These are phyloP conservation scores for Eucalyptus brandiana DNA, from an alignment of 345 rosid genomes.

Conservation along the genomic window DNA sequence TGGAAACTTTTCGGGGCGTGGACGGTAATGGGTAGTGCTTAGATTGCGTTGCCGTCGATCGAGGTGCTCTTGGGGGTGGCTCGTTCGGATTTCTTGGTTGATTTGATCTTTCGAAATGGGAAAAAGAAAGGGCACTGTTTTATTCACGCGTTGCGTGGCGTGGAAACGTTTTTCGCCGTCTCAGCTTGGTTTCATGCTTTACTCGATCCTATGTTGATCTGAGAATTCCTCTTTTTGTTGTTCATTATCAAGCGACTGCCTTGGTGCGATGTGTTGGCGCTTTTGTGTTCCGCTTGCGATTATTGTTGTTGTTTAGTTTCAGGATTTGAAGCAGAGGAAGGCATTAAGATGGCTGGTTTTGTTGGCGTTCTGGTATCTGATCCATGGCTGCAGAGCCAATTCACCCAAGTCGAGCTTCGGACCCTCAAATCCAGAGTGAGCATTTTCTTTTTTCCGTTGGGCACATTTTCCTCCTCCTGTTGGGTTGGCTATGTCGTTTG, in stretches of 20 bases:
- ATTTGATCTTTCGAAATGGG: neutral
- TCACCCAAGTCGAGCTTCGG: slow-evolving; percentile 98
- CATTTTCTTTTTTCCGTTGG: neutral
- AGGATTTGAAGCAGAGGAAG: neutral
- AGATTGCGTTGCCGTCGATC: neutral
- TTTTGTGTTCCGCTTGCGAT: neutral
- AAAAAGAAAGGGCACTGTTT: neutral
- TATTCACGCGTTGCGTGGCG: neutral
- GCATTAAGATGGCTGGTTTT: slow-evolving; percentile 59
- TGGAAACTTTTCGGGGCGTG: neutral
- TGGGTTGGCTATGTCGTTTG: neutral
- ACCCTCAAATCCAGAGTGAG: slow-evolving; percentile 86
- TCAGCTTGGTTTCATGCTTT: neutral
- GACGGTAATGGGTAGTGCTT: neutral
- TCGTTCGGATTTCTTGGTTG: neutral
- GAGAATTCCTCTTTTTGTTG: neutral
- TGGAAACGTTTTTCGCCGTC: neutral
- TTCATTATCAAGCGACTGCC: neutral
- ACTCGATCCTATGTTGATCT: neutral
- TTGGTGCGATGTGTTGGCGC: neutral
- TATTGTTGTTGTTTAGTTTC: neutral
- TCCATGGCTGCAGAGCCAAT: slow-evolving; percentile 96
- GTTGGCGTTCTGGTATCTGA: slow-evolving; percentile 91
- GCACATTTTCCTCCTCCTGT: neutral
- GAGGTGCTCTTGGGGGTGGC: neutral